Evolutionary conservation across 1,139 yeast genomes (phyloP), one percentile per base, ranked within the genome.

Genomic region (Debaryomycetaceae sp.): DNA sequence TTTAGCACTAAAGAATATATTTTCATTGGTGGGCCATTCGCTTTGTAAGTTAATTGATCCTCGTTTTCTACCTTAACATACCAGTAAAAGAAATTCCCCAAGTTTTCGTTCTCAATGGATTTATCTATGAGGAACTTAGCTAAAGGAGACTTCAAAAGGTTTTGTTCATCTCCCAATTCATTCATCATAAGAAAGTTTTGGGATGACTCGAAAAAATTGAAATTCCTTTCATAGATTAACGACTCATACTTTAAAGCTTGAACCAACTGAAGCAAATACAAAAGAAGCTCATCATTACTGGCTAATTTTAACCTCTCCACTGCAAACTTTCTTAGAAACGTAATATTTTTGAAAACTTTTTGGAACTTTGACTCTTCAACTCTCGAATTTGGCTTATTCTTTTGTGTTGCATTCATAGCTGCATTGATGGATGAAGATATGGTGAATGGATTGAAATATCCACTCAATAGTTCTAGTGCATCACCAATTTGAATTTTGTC

Each of bases 41-140:
- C 26, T 22, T 8, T 3, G 11, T 22, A 8, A 33, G 58, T 63
- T 14, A 71, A 48, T 50, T 81, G 84, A 48, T 88, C 96, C 50
- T 81, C 84, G 30, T 87, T 78, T 54, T 91, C 97, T 1, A 94
- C 96, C 49, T 83, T 84, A 37, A 92, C 77, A 55, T 84, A 88
- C 98, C 98, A 92, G 56, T 88, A 91, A 46, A 92, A 81, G 56
- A 78, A 88, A 54, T 84, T 89, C 0, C 96, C 95, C 28, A 92
- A 65, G 14, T 76, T 67, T 17, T 78, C 77, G 55, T 84, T 85
- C 19, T 76, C 70, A 1, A 83, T 72, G 0, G 96, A 83, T 38
- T 92, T 71, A 28, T 81, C 81, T 34, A 91, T 83, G 34, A 94
- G 67, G 55, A 92, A 91, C 43, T 78, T 78, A 0, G 95, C 94